Evolutionary conservation across 108 stramenopile species (phyloP), one percentile per base, ranked within the genome.

Genomic region (Schizochytrium sp.): DNA sequence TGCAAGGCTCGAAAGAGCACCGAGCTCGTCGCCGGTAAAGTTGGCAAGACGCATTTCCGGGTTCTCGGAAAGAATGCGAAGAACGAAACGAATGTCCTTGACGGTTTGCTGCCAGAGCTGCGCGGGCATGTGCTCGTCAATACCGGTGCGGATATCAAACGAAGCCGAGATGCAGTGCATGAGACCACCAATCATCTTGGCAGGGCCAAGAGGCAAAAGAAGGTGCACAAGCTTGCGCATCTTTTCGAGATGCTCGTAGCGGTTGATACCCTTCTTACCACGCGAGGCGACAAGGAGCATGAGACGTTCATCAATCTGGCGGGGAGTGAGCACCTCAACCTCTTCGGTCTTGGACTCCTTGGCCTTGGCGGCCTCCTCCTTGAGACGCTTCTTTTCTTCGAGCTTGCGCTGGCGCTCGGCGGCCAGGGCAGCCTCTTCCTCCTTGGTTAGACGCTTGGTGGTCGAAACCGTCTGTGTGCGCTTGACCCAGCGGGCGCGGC

Each of bases 41-140:
- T 90, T 69, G 58, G 91, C 95, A 53, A 95, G 93, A 44, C 89
- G 34, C 60, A 92, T 87, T 41, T 88, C 63, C 16, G 91, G 90
- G 51, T 95, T 94, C 47, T 94, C 94, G 25, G 95, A 94, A 48
- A 98, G 90, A 44, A 98, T 91, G n/a, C 90, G 51, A 43, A 94
- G 92, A 48, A 97, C 96, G 25, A 97, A 93, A 72, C 92, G 69
- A 57, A 98, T 87, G 90, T 96, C 96, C 23, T 92, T 90, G 5
- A 95, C 93, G 92, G 97, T 97, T 16, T 95, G 94, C 89, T 93
- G 94, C 99, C 99, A 99, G 72, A 94, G 95, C n/a, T 92, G 21
- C 5, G 96, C 95, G 55, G 97, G 96, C 98, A 99, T 97, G 94
- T 91, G 97, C 88, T 98, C 98, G 93, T 99, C 99, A 90, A 99